Base-by-base conservation (phyloP, 176 grass and related monocot species). In the Juncus effusus region DNA sequence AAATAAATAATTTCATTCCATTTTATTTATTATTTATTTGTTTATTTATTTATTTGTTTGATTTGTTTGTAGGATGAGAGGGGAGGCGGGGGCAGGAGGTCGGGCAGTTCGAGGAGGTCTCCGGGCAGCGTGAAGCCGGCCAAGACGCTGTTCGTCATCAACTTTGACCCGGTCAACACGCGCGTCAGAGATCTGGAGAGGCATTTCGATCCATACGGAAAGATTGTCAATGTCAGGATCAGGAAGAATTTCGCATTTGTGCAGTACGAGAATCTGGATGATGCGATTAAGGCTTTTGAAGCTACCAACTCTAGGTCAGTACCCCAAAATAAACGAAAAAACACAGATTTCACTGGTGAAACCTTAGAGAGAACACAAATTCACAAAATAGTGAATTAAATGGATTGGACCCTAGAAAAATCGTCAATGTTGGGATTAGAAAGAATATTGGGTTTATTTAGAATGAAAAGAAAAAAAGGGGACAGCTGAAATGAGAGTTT, bases 91-190 rank as follows among this genome's bases (percentile, higher is more conserved):
- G 60, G 59, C 19, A 67, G 89, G 73, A 73, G 77, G 76, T 72
- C 80, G 68, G 85, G 94, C 13, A 77, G 81, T 76, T 89, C 69
- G 13, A 91, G 77, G 61, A 83, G 78, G 61, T 99, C 94, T 40
- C 94, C 89, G 65, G 82, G 54, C 60, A 93, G 79, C 57, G 69
- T 59, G 16, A 93, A 14, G 71, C 94, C 89, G 6, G 89, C 94
- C 11, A 99, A 99, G 76, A 99, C 94, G 5, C 75, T 99, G 68
- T 99, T 99, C 76, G 94, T 99, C 40, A 99, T 99, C 54, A 99
- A 99, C 77, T 99, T 99, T 83, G 94, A 99, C 60, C 89, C 94
- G 12, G 81, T 99, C 63, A 82, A 72, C 73, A 99, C 94, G 36
- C 91, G 94, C 68, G 86, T 85, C 41, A 86, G 76, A 84, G 88